Evolutionary conservation across 805 yeast genomes (phyloP), one percentile per base, ranked within the genome.

Genomic region (Huiozyma sinensis): DNA sequence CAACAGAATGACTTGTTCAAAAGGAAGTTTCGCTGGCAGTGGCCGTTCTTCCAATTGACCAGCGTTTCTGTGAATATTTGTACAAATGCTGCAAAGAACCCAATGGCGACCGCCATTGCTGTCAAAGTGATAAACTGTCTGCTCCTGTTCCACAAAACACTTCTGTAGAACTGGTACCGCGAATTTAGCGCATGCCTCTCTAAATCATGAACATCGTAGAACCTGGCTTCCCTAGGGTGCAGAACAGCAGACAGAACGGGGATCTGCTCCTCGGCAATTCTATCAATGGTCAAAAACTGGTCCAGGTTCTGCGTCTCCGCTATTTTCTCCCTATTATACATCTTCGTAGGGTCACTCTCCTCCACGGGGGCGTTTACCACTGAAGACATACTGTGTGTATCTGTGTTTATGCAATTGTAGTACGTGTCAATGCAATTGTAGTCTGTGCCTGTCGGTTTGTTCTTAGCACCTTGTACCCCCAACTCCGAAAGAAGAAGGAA

Each of bases 61-160:
- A 92, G 64, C 75, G 89, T 87, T 42, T 86, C 90, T 0, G 97
- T 87, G 12, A 87, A 71, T 12, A 90, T 75, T 54, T 85, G 88
- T 43, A 92, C 66, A 12, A 75, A 69, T 0, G 87, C 95, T 0
- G 98, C 97, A 34, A 87, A 80, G 1, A 75, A 54, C 4, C 99
- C 99, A 43, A 89, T 82, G 3, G 72, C 49, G 1, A 81, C 57
- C 0, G 97, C 99, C 47, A 87, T 84, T 1, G 72, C 52, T 0
- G 89, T 81, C 33, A 92, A 66, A 0, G 83, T 81, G 1, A 87
- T 55, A 83, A 97, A 87, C 1, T 64, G 58, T 36, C 60, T 57
- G 39, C 63, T 53, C 30, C 55, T 56, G 10, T 53, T 50, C 60
- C 61, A 59, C 6, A 62, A 10, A 6, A 49, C 40, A 11, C 45